Conservation (phyloP, 139 green algal species). For the Tetraselmis striata region DNA sequence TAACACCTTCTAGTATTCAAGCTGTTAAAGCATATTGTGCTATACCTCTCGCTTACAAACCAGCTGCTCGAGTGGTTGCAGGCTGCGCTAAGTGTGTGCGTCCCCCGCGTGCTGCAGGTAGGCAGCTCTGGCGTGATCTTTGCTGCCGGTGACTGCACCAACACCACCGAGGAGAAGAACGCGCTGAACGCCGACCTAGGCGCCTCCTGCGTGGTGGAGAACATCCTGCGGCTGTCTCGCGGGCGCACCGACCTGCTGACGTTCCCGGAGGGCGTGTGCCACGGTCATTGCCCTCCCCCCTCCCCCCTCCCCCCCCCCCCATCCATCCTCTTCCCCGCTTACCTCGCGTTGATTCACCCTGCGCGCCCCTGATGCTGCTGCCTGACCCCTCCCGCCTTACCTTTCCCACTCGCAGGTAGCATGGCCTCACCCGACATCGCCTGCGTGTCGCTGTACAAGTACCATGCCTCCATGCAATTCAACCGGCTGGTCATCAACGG, state of each 20-base stretch:
- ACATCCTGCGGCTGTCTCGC: neutral
- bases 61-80: too few species aligned
- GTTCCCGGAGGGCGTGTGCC: neutral
- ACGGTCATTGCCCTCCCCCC: neutral
- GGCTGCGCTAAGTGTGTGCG: too few species aligned
- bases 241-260: neutral
- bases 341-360: too few species aligned
- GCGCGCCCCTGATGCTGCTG: too few species aligned
- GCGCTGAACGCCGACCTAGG: neutral
- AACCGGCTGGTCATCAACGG: slow-evolving; percentile 5
- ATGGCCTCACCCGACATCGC: neutral
- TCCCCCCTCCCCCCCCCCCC: neutral
- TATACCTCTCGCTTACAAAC: too few species aligned
- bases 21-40: too few species aligned
- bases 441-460: slow-evolving; percentile 2
- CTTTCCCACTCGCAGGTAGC: neutral
- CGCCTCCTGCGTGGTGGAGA: neutral
- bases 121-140: neutral
- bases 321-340: too few species aligned
- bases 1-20: too few species aligned
- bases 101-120: too few species aligned
- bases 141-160: neutral
- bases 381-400: too few species aligned
- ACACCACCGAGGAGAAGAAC: neutral
- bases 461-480: neutral